Evolutionary conservation across 139 green algal species (phyloP).

Genomic region (Coelastrella sp.): DNA sequence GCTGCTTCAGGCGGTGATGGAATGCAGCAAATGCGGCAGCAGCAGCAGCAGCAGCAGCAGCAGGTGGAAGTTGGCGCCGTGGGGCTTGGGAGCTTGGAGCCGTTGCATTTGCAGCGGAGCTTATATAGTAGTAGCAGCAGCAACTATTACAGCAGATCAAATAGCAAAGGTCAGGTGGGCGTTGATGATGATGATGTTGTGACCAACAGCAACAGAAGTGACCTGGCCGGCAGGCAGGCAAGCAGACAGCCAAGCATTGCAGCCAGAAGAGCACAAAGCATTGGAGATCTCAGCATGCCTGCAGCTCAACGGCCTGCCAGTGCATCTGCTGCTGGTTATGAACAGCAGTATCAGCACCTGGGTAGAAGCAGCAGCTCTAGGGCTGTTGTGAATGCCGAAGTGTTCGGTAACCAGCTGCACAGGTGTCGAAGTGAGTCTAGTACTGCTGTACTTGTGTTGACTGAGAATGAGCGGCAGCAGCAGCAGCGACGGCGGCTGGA

Average conservation of each 20-base stretch:
- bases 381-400: not conserved
- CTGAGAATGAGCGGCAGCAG: not conserved
- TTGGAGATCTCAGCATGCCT: not conserved
- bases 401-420: not conserved
- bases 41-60: not conserved
- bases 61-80: not conserved
- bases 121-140: slow-evolving; percentile 8
- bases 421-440: not conserved
- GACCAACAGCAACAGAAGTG: not conserved
- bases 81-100: not conserved
- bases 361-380: not conserved
- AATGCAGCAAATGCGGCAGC: not conserved
- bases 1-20: no score
- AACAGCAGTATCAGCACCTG: not conserved
- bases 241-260: slow-evolving; percentile 20
- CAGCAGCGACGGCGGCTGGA: not conserved
- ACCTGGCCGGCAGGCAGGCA: slow-evolving; percentile 17
- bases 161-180: not conserved
- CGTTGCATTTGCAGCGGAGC: slow-evolving; percentile 3
- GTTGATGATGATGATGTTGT: not conserved
- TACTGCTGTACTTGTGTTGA: not conserved
- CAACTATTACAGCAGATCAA: not conserved
- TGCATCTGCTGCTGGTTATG: not conserved
- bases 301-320: not conserved
- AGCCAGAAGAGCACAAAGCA: slow-evolving; percentile 8